phyloP scores from a whole-genome alignment of 2,329 filamentous ascomycete genomes.

The Aureobasidium melanogenum region DNA sequence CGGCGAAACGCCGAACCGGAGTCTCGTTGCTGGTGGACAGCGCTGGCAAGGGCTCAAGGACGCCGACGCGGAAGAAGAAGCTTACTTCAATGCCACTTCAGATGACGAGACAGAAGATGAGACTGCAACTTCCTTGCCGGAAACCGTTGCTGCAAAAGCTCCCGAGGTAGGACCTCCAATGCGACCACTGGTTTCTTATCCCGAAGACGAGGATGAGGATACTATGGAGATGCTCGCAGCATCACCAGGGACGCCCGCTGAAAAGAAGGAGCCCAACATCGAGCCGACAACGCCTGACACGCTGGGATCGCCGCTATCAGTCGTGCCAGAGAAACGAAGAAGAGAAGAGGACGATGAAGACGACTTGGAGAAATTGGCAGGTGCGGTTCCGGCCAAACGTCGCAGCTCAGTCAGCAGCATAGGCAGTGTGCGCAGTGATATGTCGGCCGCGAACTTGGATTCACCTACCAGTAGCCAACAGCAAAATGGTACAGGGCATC shows the following conservation, averaged over 20 bases:
- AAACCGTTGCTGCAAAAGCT: constrained; percentile 23
- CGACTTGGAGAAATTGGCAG: constrained; percentile 74
- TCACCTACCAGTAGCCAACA: constrained; percentile 14
- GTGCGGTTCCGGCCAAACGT: constrained; percentile 31
- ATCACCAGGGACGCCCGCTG: constrained; percentile 23
- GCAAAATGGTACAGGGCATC: constrained; percentile 17
- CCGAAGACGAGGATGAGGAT: constrained; percentile 61
- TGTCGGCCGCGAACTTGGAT: constrained; percentile 16
- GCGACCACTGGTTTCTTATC: constrained; percentile 82
- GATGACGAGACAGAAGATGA: constrained; percentile 72
- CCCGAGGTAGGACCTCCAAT: constrained; percentile 57
- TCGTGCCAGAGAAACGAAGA: constrained; percentile 78
- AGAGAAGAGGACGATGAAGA: constrained; percentile 92
- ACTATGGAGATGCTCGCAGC: constrained; percentile 44
- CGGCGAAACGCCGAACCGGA: constrained; percentile 42
- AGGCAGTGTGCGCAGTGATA: constrained; percentile 20
- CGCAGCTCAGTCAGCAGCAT: constrained; percentile 28
- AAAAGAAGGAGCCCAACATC: constrained; percentile 17
- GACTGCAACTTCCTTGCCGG: constrained; percentile 19
- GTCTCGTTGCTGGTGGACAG: constrained; percentile 47
- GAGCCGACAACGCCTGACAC: constrained; percentile 19
- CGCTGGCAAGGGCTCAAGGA: constrained; percentile 65
- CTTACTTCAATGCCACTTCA: constrained; percentile 76
- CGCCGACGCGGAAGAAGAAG: constrained; percentile 76
- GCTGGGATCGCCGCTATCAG: constrained; percentile 54